phyloP scores from a whole-genome alignment of 1,284 basidiomycete genomes.

The Malassezia psittaci region DNA sequence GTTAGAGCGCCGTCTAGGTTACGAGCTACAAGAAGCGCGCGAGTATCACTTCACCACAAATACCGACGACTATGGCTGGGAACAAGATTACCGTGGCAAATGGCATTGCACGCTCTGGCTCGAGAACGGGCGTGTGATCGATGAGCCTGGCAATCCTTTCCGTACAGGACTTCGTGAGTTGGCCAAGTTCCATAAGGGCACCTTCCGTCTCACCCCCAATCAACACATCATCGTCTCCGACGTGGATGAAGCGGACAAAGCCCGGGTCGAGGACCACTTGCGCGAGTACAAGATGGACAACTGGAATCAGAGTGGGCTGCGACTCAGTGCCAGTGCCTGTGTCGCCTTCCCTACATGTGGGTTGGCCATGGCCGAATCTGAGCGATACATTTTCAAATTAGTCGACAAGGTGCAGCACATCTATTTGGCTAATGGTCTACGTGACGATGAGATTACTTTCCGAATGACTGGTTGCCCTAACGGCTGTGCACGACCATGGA shows the following conservation, averaged over 20 bases:
- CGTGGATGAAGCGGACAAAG: constrained; percentile 55
- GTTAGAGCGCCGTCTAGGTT: constrained; percentile 81
- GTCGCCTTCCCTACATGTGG: constrained; percentile 93
- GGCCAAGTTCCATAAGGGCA: constrained; percentile 83
- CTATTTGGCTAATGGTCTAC: constrained; percentile 80
- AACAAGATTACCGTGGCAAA: constrained; percentile 71
- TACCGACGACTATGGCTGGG: constrained; percentile 89
- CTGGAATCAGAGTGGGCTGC: constrained; percentile 65
- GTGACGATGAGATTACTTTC: constrained; percentile 91
- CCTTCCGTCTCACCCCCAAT: constrained; percentile 74
- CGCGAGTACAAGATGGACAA: constrained; percentile 85
- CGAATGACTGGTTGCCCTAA: constrained; percentile 60
- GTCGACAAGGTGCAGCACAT: constrained; percentile 86
- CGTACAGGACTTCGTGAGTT: constrained; percentile 87
- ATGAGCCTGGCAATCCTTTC: constrained; percentile 79
- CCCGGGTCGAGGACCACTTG: constrained; percentile 69
- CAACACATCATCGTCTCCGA: constrained; percentile 88
- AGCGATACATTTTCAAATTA: constrained; percentile 84
- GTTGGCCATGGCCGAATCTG: constrained; percentile 89
- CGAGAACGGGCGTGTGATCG: constrained; percentile 92
- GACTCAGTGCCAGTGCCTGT: constrained; percentile 61
- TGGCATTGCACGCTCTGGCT: constrained; percentile 91
- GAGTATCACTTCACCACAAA: constrained; percentile 78
- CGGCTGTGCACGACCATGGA: constrained; percentile 62
- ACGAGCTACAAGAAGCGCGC: constrained; percentile 59